Conservation (phyloP, 108 stramenopile species). For the Cyclostephanos tholiformis region DNA sequence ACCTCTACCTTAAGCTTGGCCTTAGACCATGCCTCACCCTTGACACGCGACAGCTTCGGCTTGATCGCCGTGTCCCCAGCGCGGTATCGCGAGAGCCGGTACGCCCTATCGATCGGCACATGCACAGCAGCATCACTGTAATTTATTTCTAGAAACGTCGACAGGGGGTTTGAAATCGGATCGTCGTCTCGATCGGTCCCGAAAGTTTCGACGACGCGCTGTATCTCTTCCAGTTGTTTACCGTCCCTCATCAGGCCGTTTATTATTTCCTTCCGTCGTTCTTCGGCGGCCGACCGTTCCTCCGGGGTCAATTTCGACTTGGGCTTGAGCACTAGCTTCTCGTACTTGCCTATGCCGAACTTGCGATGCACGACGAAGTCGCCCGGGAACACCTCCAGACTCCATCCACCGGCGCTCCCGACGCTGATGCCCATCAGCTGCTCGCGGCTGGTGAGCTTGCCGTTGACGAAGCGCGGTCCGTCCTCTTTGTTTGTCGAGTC, state of each 20-base stretch:
- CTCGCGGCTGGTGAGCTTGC: constrained; percentile 58
- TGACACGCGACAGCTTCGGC: constrained; percentile 69
- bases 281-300: constrained; percentile 56
- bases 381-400: constrained; percentile 81
- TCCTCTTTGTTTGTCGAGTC: background rate
- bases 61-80: constrained; percentile 77
- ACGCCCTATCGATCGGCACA: constrained; percentile 84
- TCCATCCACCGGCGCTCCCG: constrained; percentile 80
- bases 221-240: constrained; percentile 53
- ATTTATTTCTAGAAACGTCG: constrained; percentile 72
- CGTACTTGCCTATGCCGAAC: constrained; percentile 83
- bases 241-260: constrained; percentile 50
- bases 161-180: constrained; percentile 76
- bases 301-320: constrained; percentile 64
- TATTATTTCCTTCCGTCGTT: constrained; percentile 62
- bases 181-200: constrained; percentile 75
- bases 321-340: constrained; percentile 62
- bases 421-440: constrained; percentile 72
- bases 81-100: constrained; percentile 78
- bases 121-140: constrained; percentile 79
- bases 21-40: constrained; percentile 81
- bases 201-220: constrained; percentile 59
- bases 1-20: constrained; percentile 77
- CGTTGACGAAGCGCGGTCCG: constrained; percentile 43
- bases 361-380: constrained; percentile 87